Base-by-base conservation (phyloP, 2,329 filamentous ascomycete species). In the Alternaria gansuensis region DNA sequence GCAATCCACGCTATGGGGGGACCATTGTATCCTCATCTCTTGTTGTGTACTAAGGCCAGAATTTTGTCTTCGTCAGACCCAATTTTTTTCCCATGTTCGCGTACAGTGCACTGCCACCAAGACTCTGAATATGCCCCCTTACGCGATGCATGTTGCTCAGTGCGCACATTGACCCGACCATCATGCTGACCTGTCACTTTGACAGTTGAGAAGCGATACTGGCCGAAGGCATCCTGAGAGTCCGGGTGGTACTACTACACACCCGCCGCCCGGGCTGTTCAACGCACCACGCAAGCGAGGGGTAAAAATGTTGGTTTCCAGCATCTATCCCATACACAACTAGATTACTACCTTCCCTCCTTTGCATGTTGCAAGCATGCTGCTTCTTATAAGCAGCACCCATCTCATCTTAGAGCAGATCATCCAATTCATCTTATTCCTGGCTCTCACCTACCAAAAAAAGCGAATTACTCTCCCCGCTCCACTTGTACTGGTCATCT, bases 221-320 rank as follows among this genome's bases (percentile, higher is more conserved):
- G 37, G 21, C 37, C 21, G 11, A 40, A 10, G 5, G 21, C 24
- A 24, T 21, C 21, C 24, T 9, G 11, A 40, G 21, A 3, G 21
- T 24, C 24, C 21, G 21, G 37, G 21, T 24, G 5, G 5, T 24
- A 24, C 34, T 54, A 28, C 17, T 43, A 11, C 36, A 21, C 51
- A 40, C 21, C 44, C 29, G 33, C 11, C 39, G 50, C 39, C n/a
- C n/a, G n/a, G n/a, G n/a, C n/a, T 28, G 37, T 39, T 17, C 26
- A 14, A 53, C 41, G 11, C 31, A 45, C 31, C 28, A 13, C 31
- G 45, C 46, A 55, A 51, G 28, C 49, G 49, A 53, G 53, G 34
- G 33, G 53, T 29, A 57, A 57, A 53, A 57, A n/a, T 28, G 26
- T 28, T 28, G 26, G 26, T 28, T 28, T 28, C 3, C 3, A 28